Evolutionary conservation across 2,329 filamentous ascomycete species (phyloP).

Genomic region (Fusarium sublunatum): DNA sequence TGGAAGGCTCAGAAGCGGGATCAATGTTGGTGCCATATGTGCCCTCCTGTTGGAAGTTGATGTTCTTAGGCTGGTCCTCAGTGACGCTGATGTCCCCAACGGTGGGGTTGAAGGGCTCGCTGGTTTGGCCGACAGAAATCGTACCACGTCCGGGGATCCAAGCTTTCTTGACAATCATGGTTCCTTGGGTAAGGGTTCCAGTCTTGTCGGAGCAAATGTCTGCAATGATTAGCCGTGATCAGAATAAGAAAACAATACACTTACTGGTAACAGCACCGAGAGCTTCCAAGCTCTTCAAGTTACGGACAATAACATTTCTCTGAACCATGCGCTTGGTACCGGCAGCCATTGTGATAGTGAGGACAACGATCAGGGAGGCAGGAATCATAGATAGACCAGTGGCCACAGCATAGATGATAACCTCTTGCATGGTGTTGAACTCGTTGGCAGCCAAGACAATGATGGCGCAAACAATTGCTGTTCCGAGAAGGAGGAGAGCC

Average conservation of each 20-base stretch:
- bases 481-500: slow-evolving; percentile 72
- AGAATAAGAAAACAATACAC: slow-evolving; percentile 1
- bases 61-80: slow-evolving; percentile 51
- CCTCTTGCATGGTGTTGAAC: slow-evolving; percentile 64
- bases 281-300: slow-evolving; percentile 66
- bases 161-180: slow-evolving; percentile 65
- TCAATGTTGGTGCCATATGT: slow-evolving; percentile 45
- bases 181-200: slow-evolving; percentile 64
- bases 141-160: slow-evolving; percentile 62
- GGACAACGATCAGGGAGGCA: slow-evolving; percentile 60
- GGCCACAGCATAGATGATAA: slow-evolving; percentile 66
- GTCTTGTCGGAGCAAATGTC: slow-evolving; percentile 69
- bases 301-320: slow-evolving; percentile 64
- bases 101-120: slow-evolving; percentile 68
- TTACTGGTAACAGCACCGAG: slow-evolving; percentile 64
- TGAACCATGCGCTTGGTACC: slow-evolving; percentile 65
- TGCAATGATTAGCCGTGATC: slow-evolving; percentile 31
- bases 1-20: slow-evolving; percentile 51
- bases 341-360: slow-evolving; percentile 70
- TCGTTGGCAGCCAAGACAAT: slow-evolving; percentile 75
- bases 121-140: slow-evolving; percentile 60
- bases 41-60: slow-evolving; percentile 44
- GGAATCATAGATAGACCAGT: slow-evolving; percentile 63
- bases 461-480: slow-evolving; percentile 75
- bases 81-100: slow-evolving; percentile 59